Conservation (phyloP, 2,329 filamentous ascomycete genomes). For the Pseudogymnoascus sp. region DNA sequence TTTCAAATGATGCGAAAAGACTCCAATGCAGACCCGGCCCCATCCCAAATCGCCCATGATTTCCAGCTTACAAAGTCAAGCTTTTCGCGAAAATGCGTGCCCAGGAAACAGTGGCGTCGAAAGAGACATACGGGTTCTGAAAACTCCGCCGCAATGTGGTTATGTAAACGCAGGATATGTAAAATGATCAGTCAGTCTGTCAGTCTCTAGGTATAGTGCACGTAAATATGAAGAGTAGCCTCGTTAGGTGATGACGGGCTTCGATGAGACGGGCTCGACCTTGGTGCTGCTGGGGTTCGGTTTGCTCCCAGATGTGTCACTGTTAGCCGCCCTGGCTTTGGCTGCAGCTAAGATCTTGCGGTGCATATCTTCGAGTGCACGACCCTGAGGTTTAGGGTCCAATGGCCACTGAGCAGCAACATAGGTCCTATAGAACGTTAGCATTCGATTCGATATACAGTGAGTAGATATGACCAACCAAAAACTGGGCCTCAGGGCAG, state of each 20-base stretch:
- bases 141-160: constrained; percentile 5
- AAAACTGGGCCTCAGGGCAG: constrained; percentile 23
- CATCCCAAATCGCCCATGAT: neutral
- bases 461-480: constrained; percentile 22
- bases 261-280: neutral
- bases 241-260: neutral
- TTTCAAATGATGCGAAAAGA: neutral
- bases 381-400: constrained; percentile 21
- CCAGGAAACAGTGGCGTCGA: neutral
- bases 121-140: neutral
- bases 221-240: neutral
- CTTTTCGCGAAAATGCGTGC: neutral
- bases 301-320: neutral
- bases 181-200: neutral
- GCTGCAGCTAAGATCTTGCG: constrained; percentile 20
- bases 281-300: neutral
- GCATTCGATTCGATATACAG: neutral
- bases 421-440: constrained; percentile 24
- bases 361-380: constrained; percentile 26
- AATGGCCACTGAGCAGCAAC: constrained; percentile 29
- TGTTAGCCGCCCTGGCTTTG: constrained; percentile 5
- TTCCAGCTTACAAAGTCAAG: neutral
- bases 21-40: neutral
- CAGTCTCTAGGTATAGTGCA: neutral
- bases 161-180: constrained; percentile 2